Evolutionary conservation across 2,329 filamentous ascomycete species (phyloP).

Genomic region (Epicoccum sorghinum): DNA sequence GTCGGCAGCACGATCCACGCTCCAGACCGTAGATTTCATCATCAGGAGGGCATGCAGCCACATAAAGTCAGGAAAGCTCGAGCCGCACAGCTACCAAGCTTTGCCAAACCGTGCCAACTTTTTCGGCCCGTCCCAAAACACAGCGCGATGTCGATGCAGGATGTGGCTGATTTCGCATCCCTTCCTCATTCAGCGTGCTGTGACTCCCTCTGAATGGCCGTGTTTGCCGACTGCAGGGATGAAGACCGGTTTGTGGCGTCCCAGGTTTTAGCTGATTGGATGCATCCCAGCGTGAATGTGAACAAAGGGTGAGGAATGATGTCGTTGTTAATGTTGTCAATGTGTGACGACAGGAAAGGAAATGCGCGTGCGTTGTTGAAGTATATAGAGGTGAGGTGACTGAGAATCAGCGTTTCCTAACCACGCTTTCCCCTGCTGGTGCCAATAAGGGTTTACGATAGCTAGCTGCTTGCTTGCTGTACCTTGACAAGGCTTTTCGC

Average conservation of each 20-base stretch:
- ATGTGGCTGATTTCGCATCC: conserved; percentile 15
- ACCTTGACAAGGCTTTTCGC: conserved; percentile 1
- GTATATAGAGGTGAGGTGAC: conserved; percentile 12
- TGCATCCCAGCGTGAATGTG: conserved; percentile 3
- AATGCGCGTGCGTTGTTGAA: not conserved
- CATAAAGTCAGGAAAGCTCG: conserved; percentile 26
- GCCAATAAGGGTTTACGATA: conserved; percentile 5
- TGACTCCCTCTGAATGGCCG: conserved; percentile 12
- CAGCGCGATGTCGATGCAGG: not conserved
- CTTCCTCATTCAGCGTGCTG: conserved; percentile 9
- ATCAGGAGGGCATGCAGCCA: conserved; percentile 25
- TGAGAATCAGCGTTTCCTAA: not conserved
- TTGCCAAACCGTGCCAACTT: conserved; percentile 21
- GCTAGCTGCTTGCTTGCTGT: conserved; percentile 11
- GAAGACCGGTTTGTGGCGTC: conserved; percentile 39
- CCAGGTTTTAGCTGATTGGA: conserved; percentile 15
- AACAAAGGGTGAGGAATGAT: conserved; percentile 23
- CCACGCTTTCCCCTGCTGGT: not conserved
- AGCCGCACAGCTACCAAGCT: conserved; percentile 24
- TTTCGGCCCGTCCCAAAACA: conserved; percentile 12
- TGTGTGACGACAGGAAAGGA: conserved; percentile 12
- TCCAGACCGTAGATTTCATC: conserved; percentile 18
- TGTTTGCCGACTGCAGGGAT: conserved; percentile 24
- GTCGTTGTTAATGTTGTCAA: conserved; percentile 12
- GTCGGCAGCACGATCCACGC: conserved; percentile 9